Evolutionary conservation across 495 filamentous ascomycete species (phyloP).

Genomic region (Evernia prunastri): DNA sequence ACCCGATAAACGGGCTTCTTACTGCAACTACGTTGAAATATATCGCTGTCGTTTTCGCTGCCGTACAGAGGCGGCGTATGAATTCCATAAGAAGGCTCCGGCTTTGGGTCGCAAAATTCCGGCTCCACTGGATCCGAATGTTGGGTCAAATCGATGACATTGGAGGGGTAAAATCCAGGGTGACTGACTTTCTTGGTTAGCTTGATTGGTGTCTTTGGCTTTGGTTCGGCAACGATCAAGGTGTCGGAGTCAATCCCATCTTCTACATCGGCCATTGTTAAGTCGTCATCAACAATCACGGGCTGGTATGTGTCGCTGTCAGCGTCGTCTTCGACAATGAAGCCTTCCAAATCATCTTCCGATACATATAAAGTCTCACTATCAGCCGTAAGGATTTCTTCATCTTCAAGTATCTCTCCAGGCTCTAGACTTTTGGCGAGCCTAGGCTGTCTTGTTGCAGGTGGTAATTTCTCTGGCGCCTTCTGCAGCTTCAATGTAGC

Average conservation of each 20-base stretch:
- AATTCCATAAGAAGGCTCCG: not conserved
- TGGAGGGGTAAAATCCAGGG: not conserved
- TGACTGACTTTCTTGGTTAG: not conserved
- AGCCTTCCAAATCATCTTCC: slow-evolving; percentile 39
- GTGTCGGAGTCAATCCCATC: slow-evolving; percentile 21
- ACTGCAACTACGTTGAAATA: slow-evolving; percentile 21
- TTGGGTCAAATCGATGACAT: slow-evolving; percentile 26
- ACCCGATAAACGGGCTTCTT: slow-evolving; percentile 19
- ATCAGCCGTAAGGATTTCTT: slow-evolving; percentile 31
- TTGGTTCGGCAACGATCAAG: not conserved
- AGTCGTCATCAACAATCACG: slow-evolving; percentile 23
- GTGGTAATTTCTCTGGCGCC: slow-evolving; percentile 44
- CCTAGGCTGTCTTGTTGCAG: slow-evolving; percentile 27
- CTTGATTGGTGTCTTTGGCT: slow-evolving; percentile 12
- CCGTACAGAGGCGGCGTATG: slow-evolving; percentile 17
- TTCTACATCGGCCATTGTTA: slow-evolving; percentile 29
- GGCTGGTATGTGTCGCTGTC: slow-evolving; percentile 18
- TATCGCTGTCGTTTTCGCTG: slow-evolving; percentile 17
- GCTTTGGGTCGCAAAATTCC: not conserved
- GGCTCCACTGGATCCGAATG: slow-evolving; percentile 20
- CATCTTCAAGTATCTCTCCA: slow-evolving; percentile 29
- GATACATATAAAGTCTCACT: slow-evolving; percentile 29
- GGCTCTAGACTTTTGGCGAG: slow-evolving; percentile 21
- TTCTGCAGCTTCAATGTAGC: slow-evolving; percentile 41
- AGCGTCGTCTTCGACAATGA: slow-evolving; percentile 37